Base-by-base conservation (phyloP, 108 stramenopile species). In the Pseudonitzschia pungens region DNA sequence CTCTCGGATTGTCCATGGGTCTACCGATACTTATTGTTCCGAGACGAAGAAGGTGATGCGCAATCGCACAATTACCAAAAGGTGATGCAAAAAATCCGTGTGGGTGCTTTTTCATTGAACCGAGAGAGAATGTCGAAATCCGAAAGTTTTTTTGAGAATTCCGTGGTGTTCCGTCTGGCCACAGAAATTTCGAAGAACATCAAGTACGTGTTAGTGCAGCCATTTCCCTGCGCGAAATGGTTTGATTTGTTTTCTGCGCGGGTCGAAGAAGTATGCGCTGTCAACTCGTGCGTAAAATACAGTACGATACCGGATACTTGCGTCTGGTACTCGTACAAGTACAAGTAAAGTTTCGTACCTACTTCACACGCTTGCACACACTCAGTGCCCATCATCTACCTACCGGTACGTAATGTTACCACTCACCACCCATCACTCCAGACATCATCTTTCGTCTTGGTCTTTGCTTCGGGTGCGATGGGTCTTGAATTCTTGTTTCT, bases 101-200 rank as follows among this genome's bases (percentile, higher is more conserved):
- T n/a, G n/a, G n/a, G n/a, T n/a, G 3, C 10, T n/a, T n/a, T 51
- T 51, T 16, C 16, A 9, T n/a, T 7, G n/a, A 51, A 1, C 16
- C n/a, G 20, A 10, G n/a, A 3, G 9, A 51, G 20, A 4, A 24
- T 55, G 22, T 11, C 24, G 54, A 55, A 55, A 55, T 55, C 24
- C 22, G 26, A 55, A 55, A 22, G 54, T 55, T 55, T 10, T 4
- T 36, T 36, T 36, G 36, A 55, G 54, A 55, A 55, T 55, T 55
- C 54, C 26, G 54, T 11, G 22, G 12, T 26, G 54, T 55, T 55
- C 54, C 26, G n/a, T 55, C 24, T 55, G 54, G 54, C 54, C 54
- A 55, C 54, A 55, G 54, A 55, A 55, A 55, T 55, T 55, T 55
- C 54, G 54, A 55, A 55, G 54, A 55, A 55, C 54, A 55, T 18